Evolutionary conservation across 1,284 basidiomycete genomes (phyloP).

Genomic region (Ceratobasidium sp.): DNA sequence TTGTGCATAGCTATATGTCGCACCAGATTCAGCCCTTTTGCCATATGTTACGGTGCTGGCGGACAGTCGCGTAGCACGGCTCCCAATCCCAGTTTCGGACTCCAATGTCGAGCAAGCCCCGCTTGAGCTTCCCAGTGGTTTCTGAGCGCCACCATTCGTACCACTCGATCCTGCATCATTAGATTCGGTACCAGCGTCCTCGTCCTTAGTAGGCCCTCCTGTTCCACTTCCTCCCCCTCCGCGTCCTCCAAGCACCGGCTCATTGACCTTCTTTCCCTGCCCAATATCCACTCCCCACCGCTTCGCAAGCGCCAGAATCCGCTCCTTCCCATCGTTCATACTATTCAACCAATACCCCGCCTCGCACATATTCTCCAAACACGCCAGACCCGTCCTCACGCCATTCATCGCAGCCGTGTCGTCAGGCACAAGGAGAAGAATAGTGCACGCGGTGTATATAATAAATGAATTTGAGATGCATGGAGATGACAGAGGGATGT

Average conservation of each 20-base stretch:
- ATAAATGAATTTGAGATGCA: slow-evolving; percentile 27
- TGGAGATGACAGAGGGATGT: slow-evolving; percentile 35
- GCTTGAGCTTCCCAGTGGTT: no score
- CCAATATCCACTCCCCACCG: slow-evolving; percentile 27
- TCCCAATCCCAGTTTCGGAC: no score
- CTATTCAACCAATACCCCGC: slow-evolving; percentile 35
- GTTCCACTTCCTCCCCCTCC: background rate
- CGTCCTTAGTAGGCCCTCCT: no score
- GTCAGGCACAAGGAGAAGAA: slow-evolving; percentile 28
- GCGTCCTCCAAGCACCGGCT: background rate
- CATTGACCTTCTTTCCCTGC: background rate
- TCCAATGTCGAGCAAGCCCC: no score
- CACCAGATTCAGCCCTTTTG: no score
- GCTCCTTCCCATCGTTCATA: slow-evolving; percentile 12
- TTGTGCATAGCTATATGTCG: no score
- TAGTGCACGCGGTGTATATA: slow-evolving; percentile 36
- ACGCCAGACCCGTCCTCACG: slow-evolving; percentile 4
- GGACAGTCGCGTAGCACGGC: no score
- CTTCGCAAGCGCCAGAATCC: slow-evolving; percentile 23
- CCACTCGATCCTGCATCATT: no score
- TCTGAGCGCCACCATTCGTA: no score
- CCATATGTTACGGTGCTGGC: no score
- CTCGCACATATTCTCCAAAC: slow-evolving; percentile 23
- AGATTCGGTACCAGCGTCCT: no score
- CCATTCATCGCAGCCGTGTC: slow-evolving; percentile 35